These are phyloP conservation scores for Bisporella sp. DNA, from an alignment of 2,329 filamentous ascomycete genomes.

Conservation along the genomic window DNA sequence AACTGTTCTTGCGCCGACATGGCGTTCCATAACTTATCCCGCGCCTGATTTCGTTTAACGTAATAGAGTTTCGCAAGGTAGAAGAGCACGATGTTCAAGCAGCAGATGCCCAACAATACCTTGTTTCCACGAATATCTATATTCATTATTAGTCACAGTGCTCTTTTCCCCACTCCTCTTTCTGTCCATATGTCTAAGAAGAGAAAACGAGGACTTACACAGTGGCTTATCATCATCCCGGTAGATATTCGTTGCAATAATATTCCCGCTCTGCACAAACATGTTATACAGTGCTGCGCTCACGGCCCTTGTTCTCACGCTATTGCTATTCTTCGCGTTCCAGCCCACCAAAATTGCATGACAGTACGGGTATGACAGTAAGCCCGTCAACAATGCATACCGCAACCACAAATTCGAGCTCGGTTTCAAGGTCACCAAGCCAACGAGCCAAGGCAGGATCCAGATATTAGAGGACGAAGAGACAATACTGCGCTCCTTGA, in stretches of 20 bases:
- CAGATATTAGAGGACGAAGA: constrained; percentile 30
- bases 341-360: constrained; percentile 31
- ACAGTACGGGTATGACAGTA: constrained; percentile 23
- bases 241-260: constrained; percentile 39
- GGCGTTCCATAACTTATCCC: constrained; percentile 35
- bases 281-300: constrained; percentile 55
- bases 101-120: constrained; percentile 44
- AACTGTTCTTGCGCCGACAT: constrained; percentile 35
- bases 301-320: constrained; percentile 55
- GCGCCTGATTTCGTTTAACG: constrained; percentile 34
- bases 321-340: constrained; percentile 51
- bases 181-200: too few species aligned
- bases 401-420: constrained; percentile 27
- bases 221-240: constrained; percentile 44
- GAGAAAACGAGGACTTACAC: constrained; percentile 21
- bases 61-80: constrained; percentile 43
- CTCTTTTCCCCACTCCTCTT: too few species aligned
- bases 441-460: constrained; percentile 33
- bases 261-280: constrained; percentile 33
- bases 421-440: constrained; percentile 18
- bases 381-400: constrained; percentile 29
- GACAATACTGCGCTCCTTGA: constrained; percentile 33
- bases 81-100: constrained; percentile 40
- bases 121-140: constrained; percentile 45
- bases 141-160: too few species aligned